Evolutionary conservation across 2,329 filamentous ascomycete species (phyloP).

Genomic region (Pyrenochaeta sp.): DNA sequence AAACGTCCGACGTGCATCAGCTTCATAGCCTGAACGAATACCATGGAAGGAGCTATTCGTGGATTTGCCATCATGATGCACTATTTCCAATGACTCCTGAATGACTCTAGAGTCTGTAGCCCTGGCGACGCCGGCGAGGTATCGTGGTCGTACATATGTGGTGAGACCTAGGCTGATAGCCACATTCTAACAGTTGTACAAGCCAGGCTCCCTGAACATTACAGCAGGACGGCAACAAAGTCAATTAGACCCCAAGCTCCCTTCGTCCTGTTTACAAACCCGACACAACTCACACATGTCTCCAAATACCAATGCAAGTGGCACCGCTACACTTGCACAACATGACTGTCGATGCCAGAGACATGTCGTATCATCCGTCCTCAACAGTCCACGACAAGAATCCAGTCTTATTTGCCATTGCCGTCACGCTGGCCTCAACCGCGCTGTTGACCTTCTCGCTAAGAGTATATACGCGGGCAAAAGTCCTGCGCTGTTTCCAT

Average conservation of each 20-base stretch:
- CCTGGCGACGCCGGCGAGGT: slow-evolving; percentile 16
- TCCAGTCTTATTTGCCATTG: slow-evolving; percentile 49
- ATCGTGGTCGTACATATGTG: slow-evolving; percentile 9
- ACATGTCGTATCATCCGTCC: slow-evolving; percentile 12
- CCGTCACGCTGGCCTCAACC: slow-evolving; percentile 49
- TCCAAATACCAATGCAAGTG: slow-evolving; percentile 10
- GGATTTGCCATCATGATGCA: too few relatives aligned
- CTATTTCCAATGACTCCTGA: too few relatives aligned
- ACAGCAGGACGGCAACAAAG: not conserved
- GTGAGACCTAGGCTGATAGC: slow-evolving; percentile 14
- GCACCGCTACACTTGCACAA: slow-evolving; percentile 15
- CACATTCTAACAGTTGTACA: slow-evolving; percentile 9
- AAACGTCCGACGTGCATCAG: too few relatives aligned
- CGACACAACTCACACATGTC: slow-evolving; percentile 18
- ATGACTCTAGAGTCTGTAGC: not conserved
- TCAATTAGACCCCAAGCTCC: slow-evolving; percentile 8
- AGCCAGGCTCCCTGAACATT: slow-evolving; percentile 1
- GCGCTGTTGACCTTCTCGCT: slow-evolving; percentile 52
- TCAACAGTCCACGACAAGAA: slow-evolving; percentile 39
- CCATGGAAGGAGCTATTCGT: too few relatives aligned
- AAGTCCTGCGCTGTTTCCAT: slow-evolving; percentile 57
- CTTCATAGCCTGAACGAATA: too few relatives aligned
- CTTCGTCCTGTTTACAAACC: slow-evolving; percentile 1
- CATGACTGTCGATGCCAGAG: slow-evolving; percentile 31
- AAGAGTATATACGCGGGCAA: slow-evolving; percentile 55